These are phyloP conservation scores for Kodamaea fungicola DNA, from an alignment of 1,139 yeast genomes.

Conservation along the genomic window DNA sequence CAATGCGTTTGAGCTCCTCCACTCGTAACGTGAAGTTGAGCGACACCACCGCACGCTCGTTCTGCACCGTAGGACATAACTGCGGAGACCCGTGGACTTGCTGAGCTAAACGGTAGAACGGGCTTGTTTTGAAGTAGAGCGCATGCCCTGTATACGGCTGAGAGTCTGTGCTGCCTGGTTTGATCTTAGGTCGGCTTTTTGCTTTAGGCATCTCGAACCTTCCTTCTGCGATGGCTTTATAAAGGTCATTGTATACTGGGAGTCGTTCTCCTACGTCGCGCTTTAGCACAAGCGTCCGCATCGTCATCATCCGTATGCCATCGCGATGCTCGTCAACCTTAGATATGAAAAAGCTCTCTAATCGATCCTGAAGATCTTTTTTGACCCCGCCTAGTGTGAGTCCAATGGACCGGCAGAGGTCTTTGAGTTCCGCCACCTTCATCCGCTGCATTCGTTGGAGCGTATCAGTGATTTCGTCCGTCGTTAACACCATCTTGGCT, in stretches of 20 bases:
- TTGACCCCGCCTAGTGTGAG: constrained; percentile 49
- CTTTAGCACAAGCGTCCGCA: constrained; percentile 40
- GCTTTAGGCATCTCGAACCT: constrained; percentile 8
- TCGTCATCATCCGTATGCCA: constrained; percentile 38
- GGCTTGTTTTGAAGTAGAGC: constrained; percentile 47
- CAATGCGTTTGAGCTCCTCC: constrained; percentile 31
- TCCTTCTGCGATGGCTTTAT: constrained; percentile 18
- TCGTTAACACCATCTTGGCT: not conserved
- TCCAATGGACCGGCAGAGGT: constrained; percentile 33
- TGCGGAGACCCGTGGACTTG: constrained; percentile 47
- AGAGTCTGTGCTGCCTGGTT: constrained; percentile 12
- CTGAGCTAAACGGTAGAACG: constrained; percentile 48
- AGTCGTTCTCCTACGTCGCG: constrained; percentile 29
- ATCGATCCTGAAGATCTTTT: constrained; percentile 46
- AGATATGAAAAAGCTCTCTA: constrained; percentile 19
- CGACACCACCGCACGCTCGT: constrained; percentile 39
- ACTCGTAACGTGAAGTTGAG: constrained; percentile 38
- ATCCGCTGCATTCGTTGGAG: constrained; percentile 11
- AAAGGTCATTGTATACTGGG: constrained; percentile 35
- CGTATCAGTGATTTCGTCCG: constrained; percentile 9
- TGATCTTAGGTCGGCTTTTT: constrained; percentile 3
- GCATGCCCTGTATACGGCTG: constrained; percentile 27
- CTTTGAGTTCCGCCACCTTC: constrained; percentile 18
- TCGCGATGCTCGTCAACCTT: constrained; percentile 25
- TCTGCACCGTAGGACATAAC: constrained; percentile 22